phyloP scores from a whole-genome alignment of 2,329 filamentous ascomycete genomes.

The Remersonia thermophila region DNA sequence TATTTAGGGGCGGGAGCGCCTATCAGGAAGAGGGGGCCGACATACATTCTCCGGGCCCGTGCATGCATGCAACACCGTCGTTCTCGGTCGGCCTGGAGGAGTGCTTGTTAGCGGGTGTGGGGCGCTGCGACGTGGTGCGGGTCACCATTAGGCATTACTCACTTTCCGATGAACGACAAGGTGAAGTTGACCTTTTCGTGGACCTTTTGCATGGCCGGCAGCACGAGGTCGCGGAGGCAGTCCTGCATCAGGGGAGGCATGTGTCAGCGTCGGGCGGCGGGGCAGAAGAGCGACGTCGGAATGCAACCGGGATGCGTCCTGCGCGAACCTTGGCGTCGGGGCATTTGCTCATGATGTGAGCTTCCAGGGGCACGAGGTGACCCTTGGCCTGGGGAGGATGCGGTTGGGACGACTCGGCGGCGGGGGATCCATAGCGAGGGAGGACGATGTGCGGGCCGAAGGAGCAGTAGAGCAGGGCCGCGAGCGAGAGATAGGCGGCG shows the following conservation, averaged over 20 bases:
- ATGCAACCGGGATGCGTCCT: neutral
- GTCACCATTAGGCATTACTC: too few relatives aligned
- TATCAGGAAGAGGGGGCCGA: neutral
- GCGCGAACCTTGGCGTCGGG: slow-evolving; percentile 62
- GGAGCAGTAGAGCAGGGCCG: slow-evolving; percentile 5
- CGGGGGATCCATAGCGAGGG: neutral
- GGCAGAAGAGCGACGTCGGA: neutral
- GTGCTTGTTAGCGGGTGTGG: slow-evolving; percentile 1
- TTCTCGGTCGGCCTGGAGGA: slow-evolving; percentile 51
- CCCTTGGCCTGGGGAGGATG: too few relatives aligned
- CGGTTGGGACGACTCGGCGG: too few relatives aligned
- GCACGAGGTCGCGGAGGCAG: slow-evolving; percentile 66
- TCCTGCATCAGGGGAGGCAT: slow-evolving; percentile 30
- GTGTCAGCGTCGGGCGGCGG: neutral
- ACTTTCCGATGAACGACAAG: slow-evolving; percentile 80
- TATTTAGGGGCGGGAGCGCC: neutral
- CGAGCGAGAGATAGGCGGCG: slow-evolving; percentile 7
- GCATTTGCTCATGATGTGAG: slow-evolving; percentile 96
- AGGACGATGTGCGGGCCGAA: neutral
- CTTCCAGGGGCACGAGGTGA: slow-evolving; percentile 60
- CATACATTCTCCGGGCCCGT: slow-evolving; percentile 71
- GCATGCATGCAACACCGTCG: slow-evolving; percentile 77
- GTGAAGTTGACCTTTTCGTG: slow-evolving; percentile 81
- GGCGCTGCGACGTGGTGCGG: too few relatives aligned
- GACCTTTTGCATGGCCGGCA: slow-evolving; percentile 76